Percentiles rank a stretch among this genome's conserved stretches.
Conservation (phyloP, 305 asterid genomes). For the Fraxinus paxiana region DNA sequence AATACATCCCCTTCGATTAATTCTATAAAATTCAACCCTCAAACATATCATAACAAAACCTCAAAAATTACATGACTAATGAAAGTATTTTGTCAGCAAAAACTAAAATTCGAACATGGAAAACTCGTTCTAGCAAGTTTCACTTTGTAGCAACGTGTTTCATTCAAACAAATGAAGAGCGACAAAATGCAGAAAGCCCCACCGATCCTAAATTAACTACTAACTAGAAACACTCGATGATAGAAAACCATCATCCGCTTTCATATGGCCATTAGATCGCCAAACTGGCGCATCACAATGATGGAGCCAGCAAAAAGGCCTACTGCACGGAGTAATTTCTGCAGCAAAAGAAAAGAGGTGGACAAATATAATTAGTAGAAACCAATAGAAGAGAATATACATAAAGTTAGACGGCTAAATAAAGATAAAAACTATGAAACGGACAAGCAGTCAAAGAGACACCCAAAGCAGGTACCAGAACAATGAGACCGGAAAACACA, state of each 20-base stretch:
- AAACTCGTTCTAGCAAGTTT: not conserved
- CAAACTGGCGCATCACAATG: constrained; percentile 69
- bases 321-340: not conserved
- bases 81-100: not conserved
- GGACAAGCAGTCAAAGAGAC: not conserved
- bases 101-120: not conserved
- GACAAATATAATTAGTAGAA: not conserved
- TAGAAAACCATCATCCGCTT: not conserved
- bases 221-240: not conserved
- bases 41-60: not conserved
- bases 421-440: not conserved
- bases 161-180: not conserved
- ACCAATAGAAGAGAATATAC: not conserved
- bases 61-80: not conserved
- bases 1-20: not conserved
- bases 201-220: not conserved
- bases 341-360: not conserved
- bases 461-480: not conserved
- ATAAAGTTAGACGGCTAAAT: not conserved
- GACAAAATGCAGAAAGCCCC: not conserved
- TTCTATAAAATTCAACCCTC: not conserved
- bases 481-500: not conserved
- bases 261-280: constrained; percentile 78
- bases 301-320: constrained; percentile 82
- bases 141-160: not conserved